Percentiles rank a stretch among this genome's conserved stretches.
phyloP scores from a whole-genome alignment of 2,329 filamentous ascomycete genomes.

The Colletotrichum caudatum region DNA sequence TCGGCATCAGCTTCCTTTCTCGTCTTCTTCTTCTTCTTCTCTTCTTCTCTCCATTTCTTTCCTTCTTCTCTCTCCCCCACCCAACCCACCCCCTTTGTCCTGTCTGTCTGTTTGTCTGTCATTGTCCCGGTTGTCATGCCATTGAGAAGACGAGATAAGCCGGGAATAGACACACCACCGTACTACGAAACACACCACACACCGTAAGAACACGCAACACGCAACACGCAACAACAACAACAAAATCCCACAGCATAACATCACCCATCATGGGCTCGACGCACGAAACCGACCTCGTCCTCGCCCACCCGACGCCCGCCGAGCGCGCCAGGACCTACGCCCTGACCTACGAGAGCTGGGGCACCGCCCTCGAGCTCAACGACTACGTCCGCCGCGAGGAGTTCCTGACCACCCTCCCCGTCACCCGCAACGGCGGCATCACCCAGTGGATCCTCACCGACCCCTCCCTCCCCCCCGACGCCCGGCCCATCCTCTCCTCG shows the following conservation, averaged over 20 bases:
- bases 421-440: conserved; percentile 69
- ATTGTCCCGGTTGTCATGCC: conserved; percentile 1
- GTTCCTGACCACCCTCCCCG: conserved; percentile 67
- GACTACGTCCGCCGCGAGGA: conserved; percentile 71
- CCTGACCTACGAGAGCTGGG: conserved; percentile 69
- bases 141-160: background rate
- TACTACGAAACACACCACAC: background rate
- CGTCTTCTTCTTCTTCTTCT: background rate
- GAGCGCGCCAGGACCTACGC: conserved; percentile 69
- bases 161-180: background rate
- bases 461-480: conserved; percentile 50
- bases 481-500: conserved; percentile 69
- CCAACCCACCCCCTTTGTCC: too few relatives aligned
- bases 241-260: too few relatives aligned
- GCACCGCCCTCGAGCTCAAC: conserved; percentile 63
- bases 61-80: background rate
- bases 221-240: too few relatives aligned
- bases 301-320: conserved; percentile 67
- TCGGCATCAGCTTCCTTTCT: background rate
- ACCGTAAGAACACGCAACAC: too few relatives aligned
- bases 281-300: conserved; percentile 49
- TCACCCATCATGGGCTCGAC: conserved; percentile 33
- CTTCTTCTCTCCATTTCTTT: background rate
- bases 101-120: background rate
- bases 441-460: conserved; percentile 74